A percentile compares a stretch with the other conserved stretches of the same genome.
Conservation (phyloP, 768 basidiomycete species). For the Pilatotrama ljubarskyi region DNA sequence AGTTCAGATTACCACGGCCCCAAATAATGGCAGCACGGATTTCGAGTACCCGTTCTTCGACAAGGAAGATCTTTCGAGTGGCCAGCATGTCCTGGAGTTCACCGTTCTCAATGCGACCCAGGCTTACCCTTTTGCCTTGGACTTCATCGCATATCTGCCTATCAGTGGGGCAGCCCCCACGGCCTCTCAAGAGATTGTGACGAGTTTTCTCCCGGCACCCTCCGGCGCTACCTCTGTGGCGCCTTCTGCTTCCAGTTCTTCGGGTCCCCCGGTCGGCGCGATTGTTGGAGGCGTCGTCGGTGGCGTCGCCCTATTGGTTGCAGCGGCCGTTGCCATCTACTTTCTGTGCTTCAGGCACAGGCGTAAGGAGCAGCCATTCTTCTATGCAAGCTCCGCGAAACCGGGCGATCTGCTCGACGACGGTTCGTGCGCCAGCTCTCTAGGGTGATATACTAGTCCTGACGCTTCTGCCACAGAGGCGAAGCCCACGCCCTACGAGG, state of each 20-base stretch:
- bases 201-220: not conserved
- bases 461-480: not conserved
- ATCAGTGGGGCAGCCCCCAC: conserved; percentile 1
- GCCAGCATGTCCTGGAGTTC: conserved; percentile 6
- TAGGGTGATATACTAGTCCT: not conserved
- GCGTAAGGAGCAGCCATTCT: conserved; percentile 7
- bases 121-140: conserved; percentile 10
- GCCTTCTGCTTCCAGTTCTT: not conserved
- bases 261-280: conserved; percentile 10
- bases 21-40: conserved; percentile 4
- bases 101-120: conserved; percentile 1
- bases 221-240: not conserved
- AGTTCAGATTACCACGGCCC: not conserved
- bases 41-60: conserved; percentile 3
- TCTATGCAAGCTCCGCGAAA: conserved; percentile 7
- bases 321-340: conserved; percentile 3
- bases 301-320: conserved; percentile 16
- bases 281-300: conserved; percentile 24
- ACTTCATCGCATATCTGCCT: conserved; percentile 5
- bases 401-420: conserved; percentile 9
- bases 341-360: conserved; percentile 16
- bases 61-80: not conserved
- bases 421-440: not conserved
- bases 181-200: conserved; percentile 2
- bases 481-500: conserved; percentile 11